Base-by-base conservation (phyloP, 2,329 filamentous ascomycete species). In the Xylariaceae sp. region DNA sequence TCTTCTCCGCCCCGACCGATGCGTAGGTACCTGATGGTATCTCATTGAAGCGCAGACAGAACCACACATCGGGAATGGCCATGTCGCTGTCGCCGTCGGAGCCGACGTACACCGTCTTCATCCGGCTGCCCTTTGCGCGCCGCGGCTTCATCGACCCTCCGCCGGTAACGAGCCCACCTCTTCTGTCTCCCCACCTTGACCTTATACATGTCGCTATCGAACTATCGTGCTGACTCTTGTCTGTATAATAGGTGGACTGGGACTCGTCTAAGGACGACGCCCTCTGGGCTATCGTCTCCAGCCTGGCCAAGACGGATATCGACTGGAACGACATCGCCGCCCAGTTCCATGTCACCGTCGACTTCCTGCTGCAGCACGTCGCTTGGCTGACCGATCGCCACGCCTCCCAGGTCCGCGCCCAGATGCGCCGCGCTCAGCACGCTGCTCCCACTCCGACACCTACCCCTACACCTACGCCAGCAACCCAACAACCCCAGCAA, bases 371-470 rank as follows among this genome's bases (percentile, higher is more conserved):
- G 14, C 90, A 96, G 67, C 91, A 99, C 71, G 91, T 91, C 57
- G 91, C 90, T 69, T 96, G 91, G 82, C 82, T 97, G 6, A 96
- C 94, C 66, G 92, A 97, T 68, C 81, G 89, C 47, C 90, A 97
- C 73, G 82, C 95, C 28, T 89, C 89, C 1, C 90, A 97, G 68
- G 89, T 97, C 44, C 84, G 90, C 60, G 91, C 89, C 17, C 91
- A 97, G 72, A 90, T 97, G 76, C 84, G 89, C 56, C 94, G 87
- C 66, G 83, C 86, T 41, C 83, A 81, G 2, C 79, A 79, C 6
- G 77, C 78, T 3, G 77, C 76, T 18, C 77, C 79, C 47, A 79
- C 79, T 51, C 83, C 83, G 3, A 71, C 76, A 16, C 77, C 78
- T 1, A 77, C 79, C 1, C 77, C 80, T 1, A 84, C 84, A 2